These are phyloP conservation scores for Thelonectria olida DNA, from an alignment of 2,329 filamentous ascomycete genomes.

Conservation along the genomic window DNA sequence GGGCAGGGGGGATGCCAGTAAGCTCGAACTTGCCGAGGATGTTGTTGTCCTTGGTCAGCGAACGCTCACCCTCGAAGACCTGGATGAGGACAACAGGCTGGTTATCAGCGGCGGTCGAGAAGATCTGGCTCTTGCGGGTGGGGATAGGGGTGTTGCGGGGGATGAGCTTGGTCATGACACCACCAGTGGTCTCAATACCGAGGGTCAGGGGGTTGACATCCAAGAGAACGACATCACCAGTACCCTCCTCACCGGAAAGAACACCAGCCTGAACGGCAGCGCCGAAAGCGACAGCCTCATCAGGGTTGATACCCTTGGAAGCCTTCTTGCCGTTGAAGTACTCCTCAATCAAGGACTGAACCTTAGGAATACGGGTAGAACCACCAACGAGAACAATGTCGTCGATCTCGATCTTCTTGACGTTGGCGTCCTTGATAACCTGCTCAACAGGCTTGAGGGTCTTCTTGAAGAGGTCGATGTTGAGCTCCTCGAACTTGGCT, in stretches of 20 bases:
- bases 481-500: slow-evolving; percentile 99
- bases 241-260: slow-evolving; percentile 86
- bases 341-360: slow-evolving; percentile 92
- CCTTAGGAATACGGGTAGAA: slow-evolving; percentile 99
- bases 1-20: slow-evolving; percentile 92
- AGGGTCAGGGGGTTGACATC: slow-evolving; percentile 97
- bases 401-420: slow-evolving; percentile 93
- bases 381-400: slow-evolving; percentile 98
- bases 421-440: slow-evolving; percentile 97
- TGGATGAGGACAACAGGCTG: slow-evolving; percentile 95
- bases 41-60: slow-evolving; percentile 97
- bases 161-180: slow-evolving; percentile 97
- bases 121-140: slow-evolving; percentile 97
- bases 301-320: slow-evolving; percentile 99
- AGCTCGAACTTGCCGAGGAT: slow-evolving; percentile 98
- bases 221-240: slow-evolving; percentile 87
- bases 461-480: slow-evolving; percentile 99
- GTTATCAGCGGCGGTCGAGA: slow-evolving; percentile 96
- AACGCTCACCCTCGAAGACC: slow-evolving; percentile 93
- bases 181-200: slow-evolving; percentile 96
- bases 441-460: slow-evolving; percentile 98
- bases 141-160: slow-evolving; percentile 94
- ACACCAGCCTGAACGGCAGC: slow-evolving; percentile 97
- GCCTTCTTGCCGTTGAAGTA: slow-evolving; percentile 96
- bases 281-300: slow-evolving; percentile 98